Conservation (phyloP, 331 rosid species). For the Quercus phellos region DNA sequence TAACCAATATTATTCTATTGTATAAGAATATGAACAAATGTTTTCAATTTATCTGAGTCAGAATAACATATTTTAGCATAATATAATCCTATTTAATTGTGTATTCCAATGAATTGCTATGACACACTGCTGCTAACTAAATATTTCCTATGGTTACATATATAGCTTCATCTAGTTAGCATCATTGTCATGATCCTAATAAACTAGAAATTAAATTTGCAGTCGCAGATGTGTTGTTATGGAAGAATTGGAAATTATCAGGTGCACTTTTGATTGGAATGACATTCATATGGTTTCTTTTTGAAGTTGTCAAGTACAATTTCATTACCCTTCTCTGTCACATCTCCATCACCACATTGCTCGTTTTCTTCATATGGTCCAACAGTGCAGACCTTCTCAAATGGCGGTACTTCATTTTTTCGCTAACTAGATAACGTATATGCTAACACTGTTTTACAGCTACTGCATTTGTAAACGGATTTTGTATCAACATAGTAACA, state of each 20-base stretch:
- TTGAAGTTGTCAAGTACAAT: constrained; percentile 62
- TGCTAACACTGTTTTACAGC: neutral
- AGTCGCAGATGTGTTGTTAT: constrained; percentile 66
- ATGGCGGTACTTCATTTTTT: constrained; percentile 31
- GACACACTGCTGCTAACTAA: too few species aligned
- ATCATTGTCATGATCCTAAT: neutral
- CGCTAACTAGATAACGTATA: neutral
- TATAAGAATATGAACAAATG: too few species aligned
- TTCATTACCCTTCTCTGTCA: constrained; percentile 59
- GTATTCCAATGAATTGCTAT: too few species aligned
- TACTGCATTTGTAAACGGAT: neutral
- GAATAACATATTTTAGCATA: too few species aligned
- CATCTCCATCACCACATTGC: constrained; percentile 49
- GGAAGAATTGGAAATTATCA: constrained; percentile 50
- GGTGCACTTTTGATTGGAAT: constrained; percentile 50
- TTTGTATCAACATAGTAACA: too few species aligned
- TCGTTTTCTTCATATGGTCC: constrained; percentile 58
- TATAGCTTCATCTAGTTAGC: neutral
- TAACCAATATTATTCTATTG: too few species aligned
- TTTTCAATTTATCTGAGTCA: too few species aligned
- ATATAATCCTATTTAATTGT: too few species aligned
- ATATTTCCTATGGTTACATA: too few species aligned
- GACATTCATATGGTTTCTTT: constrained; percentile 67
- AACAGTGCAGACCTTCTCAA: constrained; percentile 35
- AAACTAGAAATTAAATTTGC: constrained; percentile 17